Percentiles rank a stretch among this genome's conserved stretches.
Evolutionary conservation across 1,284 basidiomycete species (phyloP).

Genomic region (Papiliotrema terrestris): DNA sequence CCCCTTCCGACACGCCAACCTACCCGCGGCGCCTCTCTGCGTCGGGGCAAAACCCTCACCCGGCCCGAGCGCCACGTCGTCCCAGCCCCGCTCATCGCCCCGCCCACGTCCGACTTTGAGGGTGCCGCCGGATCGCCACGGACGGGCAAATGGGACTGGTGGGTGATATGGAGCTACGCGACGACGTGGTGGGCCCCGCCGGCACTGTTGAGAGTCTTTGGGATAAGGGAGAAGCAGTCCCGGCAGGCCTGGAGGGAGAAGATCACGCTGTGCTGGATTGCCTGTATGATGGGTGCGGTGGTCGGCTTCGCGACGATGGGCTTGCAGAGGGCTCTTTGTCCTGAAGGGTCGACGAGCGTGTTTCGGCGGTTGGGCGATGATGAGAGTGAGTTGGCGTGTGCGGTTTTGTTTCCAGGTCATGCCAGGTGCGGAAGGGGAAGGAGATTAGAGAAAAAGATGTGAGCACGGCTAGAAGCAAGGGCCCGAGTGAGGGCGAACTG

Average conservation of each 20-base stretch:
- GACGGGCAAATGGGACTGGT: slow-evolving; percentile 58
- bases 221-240: slow-evolving; percentile 71
- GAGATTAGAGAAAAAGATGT: too few species aligned
- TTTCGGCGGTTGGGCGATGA: slow-evolving; percentile 37
- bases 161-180: slow-evolving; percentile 74
- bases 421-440: not conserved
- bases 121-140: slow-evolving; percentile 37
- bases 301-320: slow-evolving; percentile 95
- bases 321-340: slow-evolving; percentile 88
- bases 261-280: slow-evolving; percentile 85
- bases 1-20: slow-evolving; percentile 33
- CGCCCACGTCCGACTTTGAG: slow-evolving; percentile 52
- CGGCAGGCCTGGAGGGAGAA: slow-evolving; percentile 98
- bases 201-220: slow-evolving; percentile 65
- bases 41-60: slow-evolving; percentile 87
- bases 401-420: too few species aligned
- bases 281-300: slow-evolving; percentile 68
- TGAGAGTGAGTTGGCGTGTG: slow-evolving; percentile 28
- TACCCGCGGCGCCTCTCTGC: slow-evolving; percentile 32
- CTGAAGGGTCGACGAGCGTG: slow-evolving; percentile 41
- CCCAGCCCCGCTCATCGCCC: slow-evolving; percentile 88
- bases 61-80: slow-evolving; percentile 91
- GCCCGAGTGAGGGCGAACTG: too few species aligned
- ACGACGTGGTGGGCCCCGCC: slow-evolving; percentile 90
- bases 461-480: too few species aligned